Evolutionary conservation across 805 yeast species (phyloP), one percentile per base, ranked within the genome.

Genomic region (Wickerhamiella slavikovae): DNA sequence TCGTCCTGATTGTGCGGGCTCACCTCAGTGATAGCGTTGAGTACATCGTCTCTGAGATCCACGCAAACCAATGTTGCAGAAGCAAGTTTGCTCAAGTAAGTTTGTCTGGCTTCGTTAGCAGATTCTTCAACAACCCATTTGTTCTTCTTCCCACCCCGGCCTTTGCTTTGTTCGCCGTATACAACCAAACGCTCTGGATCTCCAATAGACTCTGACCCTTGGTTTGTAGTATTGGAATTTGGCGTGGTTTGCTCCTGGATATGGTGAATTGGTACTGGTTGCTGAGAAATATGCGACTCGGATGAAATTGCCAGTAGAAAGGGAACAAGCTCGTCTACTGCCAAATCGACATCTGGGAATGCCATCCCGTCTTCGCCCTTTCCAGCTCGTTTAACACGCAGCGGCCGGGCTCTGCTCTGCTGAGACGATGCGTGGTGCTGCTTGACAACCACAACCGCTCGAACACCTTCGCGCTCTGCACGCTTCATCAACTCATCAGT

Each of bases 121-220:
- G 66, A 71, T 36, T 77, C 80, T 35, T 79, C 93, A 75, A 77
- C 41, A 65, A 70, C 36, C 78, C 91, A 44, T 67, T 68, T 73
- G 44, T 72, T 77, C 35, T 68, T 67, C 47, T 75, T 77, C 29
- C 75, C 68, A 29, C 68, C 69, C 14, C 89, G 49, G 29, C 43
- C 75, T 48, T 75, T 66, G 3, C 79, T 78, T 2, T 89, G 83
- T 41, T 77, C 79, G 42, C 79, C 79, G 2, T 79, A 66, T 2
- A 85, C 73, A 29, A 71, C 41, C 9, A 36, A 36, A 8, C 34
- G 24, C n/a, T 24, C 35, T 15, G 23, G 28, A 15, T 5, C 20
- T n/a, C n/a, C n/a, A n/a, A n/a, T n/a, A n/a, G n/a, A n/a, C n/a
- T n/a, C n/a, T n/a, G n/a, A n/a, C n/a, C n/a, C n/a, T 24, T 17